Conservation (phyloP, 129 eudicot species). For the Logfia minima region DNA sequence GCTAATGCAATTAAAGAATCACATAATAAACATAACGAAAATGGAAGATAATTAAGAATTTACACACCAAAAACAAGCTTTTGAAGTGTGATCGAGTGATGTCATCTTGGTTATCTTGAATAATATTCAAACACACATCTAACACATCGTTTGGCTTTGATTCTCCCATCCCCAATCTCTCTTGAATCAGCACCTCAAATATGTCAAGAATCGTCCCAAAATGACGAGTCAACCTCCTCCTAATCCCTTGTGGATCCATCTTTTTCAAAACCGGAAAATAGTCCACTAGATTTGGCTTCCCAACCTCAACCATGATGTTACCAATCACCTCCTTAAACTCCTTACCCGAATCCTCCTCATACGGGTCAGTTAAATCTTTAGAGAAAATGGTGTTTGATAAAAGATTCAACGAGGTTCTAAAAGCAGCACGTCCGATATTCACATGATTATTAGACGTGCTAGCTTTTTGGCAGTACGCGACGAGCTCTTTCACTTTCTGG, state of each 20-base stretch:
- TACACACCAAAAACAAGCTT: constrained; percentile 8
- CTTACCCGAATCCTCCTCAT: constrained; percentile 37
- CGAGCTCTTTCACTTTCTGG: constrained; percentile 46
- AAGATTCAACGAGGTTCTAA: constrained; percentile 37
- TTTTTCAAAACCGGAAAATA: constrained; percentile 30
- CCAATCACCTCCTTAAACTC: constrained; percentile 52
- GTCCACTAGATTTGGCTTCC: constrained; percentile 54
- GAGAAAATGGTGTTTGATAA: constrained; percentile 56
- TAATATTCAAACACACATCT: constrained; percentile 6
- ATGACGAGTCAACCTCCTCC: constrained; percentile 3
- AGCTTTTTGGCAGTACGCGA: constrained; percentile 33
- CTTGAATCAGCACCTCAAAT: constrained; percentile 35
- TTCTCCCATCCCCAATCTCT: constrained; percentile 24
- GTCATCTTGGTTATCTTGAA: constrained; percentile 12
- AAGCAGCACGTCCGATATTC: constrained; percentile 29
- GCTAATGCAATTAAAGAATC: too few species aligned
- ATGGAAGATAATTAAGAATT: background rate
- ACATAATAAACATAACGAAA: too few species aligned
- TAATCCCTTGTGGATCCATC: constrained; percentile 35
- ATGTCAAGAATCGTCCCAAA: constrained; percentile 21
- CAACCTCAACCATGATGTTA: constrained; percentile 47
- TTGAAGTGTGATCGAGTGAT: constrained; percentile 1
- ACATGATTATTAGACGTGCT: constrained; percentile 22
- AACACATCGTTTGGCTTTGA: constrained; percentile 7
- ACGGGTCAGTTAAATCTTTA: constrained; percentile 42